These are phyloP conservation scores for Aspergillus sp. DNA, from an alignment of 2,329 filamentous ascomycete species.

Conservation along the genomic window DNA sequence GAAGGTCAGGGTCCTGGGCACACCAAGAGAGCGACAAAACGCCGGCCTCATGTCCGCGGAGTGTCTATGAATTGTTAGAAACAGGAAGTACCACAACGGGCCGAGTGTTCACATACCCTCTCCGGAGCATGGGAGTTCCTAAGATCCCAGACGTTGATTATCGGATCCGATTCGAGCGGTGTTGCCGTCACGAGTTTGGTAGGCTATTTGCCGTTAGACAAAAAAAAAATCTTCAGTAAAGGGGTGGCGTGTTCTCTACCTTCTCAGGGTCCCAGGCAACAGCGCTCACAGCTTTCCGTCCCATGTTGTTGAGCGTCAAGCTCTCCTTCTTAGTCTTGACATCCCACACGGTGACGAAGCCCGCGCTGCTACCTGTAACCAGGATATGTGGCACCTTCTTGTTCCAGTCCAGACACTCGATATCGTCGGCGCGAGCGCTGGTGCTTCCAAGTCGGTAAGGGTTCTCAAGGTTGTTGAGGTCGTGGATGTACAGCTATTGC, in stretches of 20 bases:
- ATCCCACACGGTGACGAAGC: conserved; percentile 98
- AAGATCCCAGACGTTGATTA: conserved; percentile 91
- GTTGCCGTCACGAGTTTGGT: conserved; percentile 94
- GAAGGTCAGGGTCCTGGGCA: conserved; percentile 78
- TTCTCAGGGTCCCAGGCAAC: conserved; percentile 97
- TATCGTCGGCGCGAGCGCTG: conserved; percentile 86
- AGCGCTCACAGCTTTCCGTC: conserved; percentile 88
- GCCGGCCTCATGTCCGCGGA: conserved; percentile 91
- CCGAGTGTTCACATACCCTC: conserved; percentile 37
- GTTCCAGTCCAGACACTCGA: conserved; percentile 98
- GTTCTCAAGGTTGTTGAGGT: conserved; percentile 83
- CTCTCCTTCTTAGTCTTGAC: conserved; percentile 97
- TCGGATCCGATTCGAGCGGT: conserved; percentile 80
- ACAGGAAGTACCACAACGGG: conserved; percentile 4
- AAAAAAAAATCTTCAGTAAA: background rate
- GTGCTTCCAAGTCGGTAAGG: conserved; percentile 86
- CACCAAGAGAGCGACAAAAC: conserved; percentile 96
- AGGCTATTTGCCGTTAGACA: conserved; percentile 47
- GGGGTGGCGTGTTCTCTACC: conserved; percentile 35
- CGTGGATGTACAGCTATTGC: conserved; percentile 77
- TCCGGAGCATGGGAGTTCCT: conserved; percentile 96
- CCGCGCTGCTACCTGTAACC: conserved; percentile 87
- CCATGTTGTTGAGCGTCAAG: conserved; percentile 83
- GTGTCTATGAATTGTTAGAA: conserved; percentile 52
- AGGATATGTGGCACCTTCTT: conserved; percentile 96